phyloP scores from a whole-genome alignment of 345 rosid species.

The Hibiscus trionum region DNA sequence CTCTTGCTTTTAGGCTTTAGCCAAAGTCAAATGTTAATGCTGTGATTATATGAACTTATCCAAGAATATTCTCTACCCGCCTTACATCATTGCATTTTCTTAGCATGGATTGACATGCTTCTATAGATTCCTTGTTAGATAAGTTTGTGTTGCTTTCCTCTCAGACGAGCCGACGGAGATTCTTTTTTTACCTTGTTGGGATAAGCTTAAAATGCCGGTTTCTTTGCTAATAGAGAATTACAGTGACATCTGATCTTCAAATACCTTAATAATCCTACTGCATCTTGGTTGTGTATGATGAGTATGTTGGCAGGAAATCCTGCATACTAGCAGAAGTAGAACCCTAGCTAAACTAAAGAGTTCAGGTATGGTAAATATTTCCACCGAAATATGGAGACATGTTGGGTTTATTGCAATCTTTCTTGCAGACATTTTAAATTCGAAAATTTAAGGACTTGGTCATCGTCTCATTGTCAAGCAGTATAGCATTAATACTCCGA shows the following conservation, averaged over 20 bases:
- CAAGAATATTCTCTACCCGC: background rate
- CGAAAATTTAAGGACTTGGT: too few species aligned
- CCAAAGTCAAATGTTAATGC: background rate
- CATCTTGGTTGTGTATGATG: background rate
- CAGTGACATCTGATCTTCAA: too few species aligned
- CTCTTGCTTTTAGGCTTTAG: background rate
- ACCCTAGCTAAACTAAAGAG: background rate
- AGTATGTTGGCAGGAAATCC: background rate
- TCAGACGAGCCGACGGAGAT: background rate
- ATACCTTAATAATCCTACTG: background rate
- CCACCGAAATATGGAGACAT: too few species aligned
- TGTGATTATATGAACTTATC: background rate
- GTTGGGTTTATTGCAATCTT: too few species aligned
- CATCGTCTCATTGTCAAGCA: too few species aligned
- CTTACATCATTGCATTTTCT: background rate
- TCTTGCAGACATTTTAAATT: too few species aligned
- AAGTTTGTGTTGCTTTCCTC: background rate
- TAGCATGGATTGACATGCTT: background rate
- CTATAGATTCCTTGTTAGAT: slow-evolving; percentile 2
- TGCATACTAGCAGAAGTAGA: background rate
- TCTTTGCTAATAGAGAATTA: too few species aligned
- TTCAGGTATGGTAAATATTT: too few species aligned
- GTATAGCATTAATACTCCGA: too few species aligned
- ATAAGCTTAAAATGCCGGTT: background rate
- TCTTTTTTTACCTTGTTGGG: background rate